These are phyloP conservation scores for Leishmania aethiopica DNA, from an alignment of 208 protist genomes.

Conservation along the genomic window DNA sequence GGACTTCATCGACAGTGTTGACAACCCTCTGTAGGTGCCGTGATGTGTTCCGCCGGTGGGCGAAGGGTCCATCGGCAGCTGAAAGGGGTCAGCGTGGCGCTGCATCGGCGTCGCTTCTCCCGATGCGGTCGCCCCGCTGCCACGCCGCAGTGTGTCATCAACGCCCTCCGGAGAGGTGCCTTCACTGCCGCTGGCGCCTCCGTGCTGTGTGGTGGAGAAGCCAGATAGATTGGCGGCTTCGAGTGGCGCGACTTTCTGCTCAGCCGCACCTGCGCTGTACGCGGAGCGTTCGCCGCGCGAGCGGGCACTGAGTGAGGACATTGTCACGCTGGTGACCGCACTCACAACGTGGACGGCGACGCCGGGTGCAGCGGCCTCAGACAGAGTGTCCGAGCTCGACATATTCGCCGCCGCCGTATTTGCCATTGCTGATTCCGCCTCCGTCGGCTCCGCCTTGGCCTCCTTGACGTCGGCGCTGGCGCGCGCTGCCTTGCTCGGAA, in stretches of 20 bases:
- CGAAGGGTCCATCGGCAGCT: not conserved
- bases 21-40: not conserved
- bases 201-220: not conserved
- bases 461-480: not conserved
- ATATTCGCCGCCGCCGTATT: not conserved
- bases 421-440: not conserved
- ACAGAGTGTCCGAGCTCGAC: not conserved
- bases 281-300: not conserved
- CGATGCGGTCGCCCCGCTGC: not conserved
- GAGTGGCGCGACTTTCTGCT: not conserved
- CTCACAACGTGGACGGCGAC: not conserved
- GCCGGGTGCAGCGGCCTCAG: not conserved
- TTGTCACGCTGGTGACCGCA: not conserved
- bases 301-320: not conserved
- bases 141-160: not conserved
- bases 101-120: not conserved
- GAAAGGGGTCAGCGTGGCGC: not conserved
- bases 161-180: not conserved
- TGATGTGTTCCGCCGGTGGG: not conserved
- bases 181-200: too few relatives aligned
- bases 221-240: not conserved
- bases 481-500: too few relatives aligned
- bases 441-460: not conserved
- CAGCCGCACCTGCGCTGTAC: not conserved
- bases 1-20: constrained; percentile 13